Evolutionary conservation across 495 filamentous ascomycete species (phyloP).

Genomic region (Penicillium canariense): DNA sequence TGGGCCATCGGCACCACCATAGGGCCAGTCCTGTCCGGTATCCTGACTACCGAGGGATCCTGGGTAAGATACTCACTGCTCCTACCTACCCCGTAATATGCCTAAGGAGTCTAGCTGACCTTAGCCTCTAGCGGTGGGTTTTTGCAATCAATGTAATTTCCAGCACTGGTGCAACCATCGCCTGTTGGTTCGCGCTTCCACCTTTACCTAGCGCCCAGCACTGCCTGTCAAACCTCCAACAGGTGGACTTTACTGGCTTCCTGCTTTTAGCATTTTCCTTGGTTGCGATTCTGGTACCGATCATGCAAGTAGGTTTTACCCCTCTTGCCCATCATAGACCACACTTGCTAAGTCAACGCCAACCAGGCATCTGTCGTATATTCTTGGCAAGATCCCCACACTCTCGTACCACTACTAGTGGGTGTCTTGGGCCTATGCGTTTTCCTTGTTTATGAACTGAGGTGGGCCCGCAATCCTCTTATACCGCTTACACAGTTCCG

Average conservation of each 20-base stretch:
- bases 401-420: slow-evolving; percentile 55
- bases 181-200: no score
- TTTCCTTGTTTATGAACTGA: slow-evolving; percentile 46
- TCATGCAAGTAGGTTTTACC: slow-evolving; percentile 51
- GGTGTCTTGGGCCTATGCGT: slow-evolving; percentile 42
- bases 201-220: no score
- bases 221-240: no score
- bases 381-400: slow-evolving; percentile 43
- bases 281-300: slow-evolving; percentile 42
- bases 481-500: slow-evolving; percentile 45
- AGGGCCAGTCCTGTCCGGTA: slow-evolving; percentile 65
- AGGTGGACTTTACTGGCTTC: slow-evolving; percentile 57
- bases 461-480: slow-evolving; percentile 38
- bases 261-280: no score
- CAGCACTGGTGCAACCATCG: slow-evolving; percentile 35
- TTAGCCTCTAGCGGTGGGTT: slow-evolving; percentile 33
- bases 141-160: slow-evolving; percentile 56
- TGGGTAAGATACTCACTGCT: no score
- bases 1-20: slow-evolving; percentile 62
- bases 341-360: no score
- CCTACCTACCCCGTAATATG: neutral
- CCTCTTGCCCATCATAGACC: no score
- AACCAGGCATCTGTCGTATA: no score
- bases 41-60: slow-evolving; percentile 56
- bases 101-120: neutral